Conservation (phyloP, 257 asterid genomes). For the Ocimum tenuiflorum region DNA sequence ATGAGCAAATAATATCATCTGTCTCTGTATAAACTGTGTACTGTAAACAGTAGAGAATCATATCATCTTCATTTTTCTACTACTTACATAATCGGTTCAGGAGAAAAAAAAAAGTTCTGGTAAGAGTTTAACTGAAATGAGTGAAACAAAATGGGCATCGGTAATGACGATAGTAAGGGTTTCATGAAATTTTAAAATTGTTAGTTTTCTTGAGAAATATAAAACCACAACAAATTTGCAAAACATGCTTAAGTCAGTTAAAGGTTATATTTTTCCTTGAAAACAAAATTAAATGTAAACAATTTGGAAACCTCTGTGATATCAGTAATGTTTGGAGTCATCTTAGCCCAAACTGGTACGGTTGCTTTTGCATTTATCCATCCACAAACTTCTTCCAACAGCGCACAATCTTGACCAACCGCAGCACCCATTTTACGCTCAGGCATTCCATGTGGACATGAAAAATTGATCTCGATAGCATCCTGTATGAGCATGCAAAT, state of each 20-base stretch:
- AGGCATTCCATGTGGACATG: slow-evolving; percentile 99
- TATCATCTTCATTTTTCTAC: no score
- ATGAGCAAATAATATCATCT: no score
- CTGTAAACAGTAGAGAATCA: no score
- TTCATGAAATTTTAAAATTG: no score
- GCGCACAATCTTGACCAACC: slow-evolving; percentile 87
- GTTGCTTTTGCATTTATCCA: slow-evolving; percentile 90
- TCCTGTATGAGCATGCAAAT: slow-evolving; percentile 40
- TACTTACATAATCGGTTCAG: no score
- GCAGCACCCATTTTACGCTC: slow-evolving; percentile 99
- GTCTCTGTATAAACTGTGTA: no score
- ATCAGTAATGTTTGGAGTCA: slow-evolving; percentile 95
- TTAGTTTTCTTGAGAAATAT: no score
- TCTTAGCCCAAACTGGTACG: slow-evolving; percentile 96
- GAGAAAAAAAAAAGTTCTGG: no score
- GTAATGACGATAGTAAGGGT: no score
- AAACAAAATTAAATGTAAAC: not conserved
- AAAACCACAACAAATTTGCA: no score
- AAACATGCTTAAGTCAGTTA: not conserved
- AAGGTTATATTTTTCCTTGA: not conserved
- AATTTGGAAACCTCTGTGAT: slow-evolving; percentile 52
- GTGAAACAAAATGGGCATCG: no score
- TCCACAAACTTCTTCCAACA: slow-evolving; percentile 83
- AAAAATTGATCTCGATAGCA: slow-evolving; percentile 81
- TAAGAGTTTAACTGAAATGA: no score